These are phyloP conservation scores for Aspergillus saccharolyticus DNA, from an alignment of 495 filamentous ascomycete species.

Conservation along the genomic window DNA sequence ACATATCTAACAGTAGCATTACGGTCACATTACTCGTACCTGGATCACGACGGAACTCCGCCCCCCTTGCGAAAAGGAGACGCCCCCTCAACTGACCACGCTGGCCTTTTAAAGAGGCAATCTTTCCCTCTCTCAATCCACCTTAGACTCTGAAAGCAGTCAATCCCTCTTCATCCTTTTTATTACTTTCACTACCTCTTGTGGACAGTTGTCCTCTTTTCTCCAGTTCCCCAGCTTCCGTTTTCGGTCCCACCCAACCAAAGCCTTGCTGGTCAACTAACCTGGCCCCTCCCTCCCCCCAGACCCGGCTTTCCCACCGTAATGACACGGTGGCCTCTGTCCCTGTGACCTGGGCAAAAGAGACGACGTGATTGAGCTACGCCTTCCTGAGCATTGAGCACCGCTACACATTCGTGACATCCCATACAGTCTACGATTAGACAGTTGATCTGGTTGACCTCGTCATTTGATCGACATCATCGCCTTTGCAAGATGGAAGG, in stretches of 20 bases:
- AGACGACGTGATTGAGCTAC: constrained; percentile 1
- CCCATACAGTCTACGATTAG: constrained; percentile 2
- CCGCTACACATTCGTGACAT: neutral
- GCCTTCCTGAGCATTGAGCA: constrained; percentile 2
- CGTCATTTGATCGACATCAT: constrained; percentile 6
- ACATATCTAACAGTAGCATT: constrained; percentile 3
- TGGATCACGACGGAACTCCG: constrained; percentile 19
- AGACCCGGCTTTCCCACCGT: constrained; percentile 23
- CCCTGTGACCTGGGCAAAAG: constrained; percentile 12
- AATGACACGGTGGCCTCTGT: constrained; percentile 38
- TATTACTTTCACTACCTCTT: constrained; percentile 7
- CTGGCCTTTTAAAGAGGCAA: constrained; percentile 43
- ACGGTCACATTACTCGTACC: constrained; percentile 13
- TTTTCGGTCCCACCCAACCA: constrained; percentile 11
- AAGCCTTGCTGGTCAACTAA: constrained; percentile 13
- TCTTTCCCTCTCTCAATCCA: constrained; percentile 12
- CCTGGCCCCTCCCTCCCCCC: constrained; percentile 7
- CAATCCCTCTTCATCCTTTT: constrained; percentile 16
- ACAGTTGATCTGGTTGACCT: constrained; percentile 1
- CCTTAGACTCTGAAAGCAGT: constrained; percentile 15
- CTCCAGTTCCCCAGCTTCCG: constrained; percentile 4
- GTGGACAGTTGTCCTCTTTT: constrained; percentile 36
- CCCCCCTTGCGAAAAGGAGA: constrained; percentile 20
- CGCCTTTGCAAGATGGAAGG: constrained; percentile 32
- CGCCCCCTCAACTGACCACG: constrained; percentile 35